Base-by-base conservation (phyloP, 1,139 yeast genomes). In the Kodamaea plutei region DNA sequence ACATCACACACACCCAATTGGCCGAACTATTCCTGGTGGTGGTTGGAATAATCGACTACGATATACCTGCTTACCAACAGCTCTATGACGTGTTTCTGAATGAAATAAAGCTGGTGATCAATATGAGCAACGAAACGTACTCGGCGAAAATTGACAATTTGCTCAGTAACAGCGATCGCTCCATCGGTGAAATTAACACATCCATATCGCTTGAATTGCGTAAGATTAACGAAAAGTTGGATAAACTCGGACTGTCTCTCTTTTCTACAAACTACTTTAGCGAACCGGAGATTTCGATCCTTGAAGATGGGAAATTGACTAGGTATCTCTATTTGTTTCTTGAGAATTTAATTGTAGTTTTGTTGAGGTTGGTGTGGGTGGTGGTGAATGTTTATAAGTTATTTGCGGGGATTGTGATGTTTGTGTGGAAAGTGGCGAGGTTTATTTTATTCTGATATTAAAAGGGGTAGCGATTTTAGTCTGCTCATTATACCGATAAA, bases 181-280 rank as follows among this genome's bases (percentile, higher is more conserved):
- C 84, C 14, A 73, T 83, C 35, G 84, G 91, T 41, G 95, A 84
- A 48, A 81, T 87, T 38, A 84, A 82, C 53, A 87, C 96, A 0
- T 81, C 93, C 1, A 60, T 85, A 31, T 76, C 88, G 18, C 58
- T 85, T 32, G 85, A 84, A 45, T 61, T 84, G 24, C 64, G 94
- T 35, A 75, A 78, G 39, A 62, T 84, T n/a, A 73, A 73, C 30
- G 94, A 84, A 49, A 69, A 78, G 30, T 61, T 80, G 16, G 94
- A 83, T 37, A 69, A 68, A 27, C 58, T 80, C 30, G 70, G 72
- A 34, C 40, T 44, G 4, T 56, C 66, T 6, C 43, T 65, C 11
- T 59, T 60, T 35, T 33, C 44, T 34, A 12, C 31, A 40, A 48
- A 46, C 37, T 38, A 45, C 34, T 46, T 45, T 8, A 43, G 36